Evolutionary conservation across 139 green algal species (phyloP).

Genomic region (Chlorella sp.): DNA sequence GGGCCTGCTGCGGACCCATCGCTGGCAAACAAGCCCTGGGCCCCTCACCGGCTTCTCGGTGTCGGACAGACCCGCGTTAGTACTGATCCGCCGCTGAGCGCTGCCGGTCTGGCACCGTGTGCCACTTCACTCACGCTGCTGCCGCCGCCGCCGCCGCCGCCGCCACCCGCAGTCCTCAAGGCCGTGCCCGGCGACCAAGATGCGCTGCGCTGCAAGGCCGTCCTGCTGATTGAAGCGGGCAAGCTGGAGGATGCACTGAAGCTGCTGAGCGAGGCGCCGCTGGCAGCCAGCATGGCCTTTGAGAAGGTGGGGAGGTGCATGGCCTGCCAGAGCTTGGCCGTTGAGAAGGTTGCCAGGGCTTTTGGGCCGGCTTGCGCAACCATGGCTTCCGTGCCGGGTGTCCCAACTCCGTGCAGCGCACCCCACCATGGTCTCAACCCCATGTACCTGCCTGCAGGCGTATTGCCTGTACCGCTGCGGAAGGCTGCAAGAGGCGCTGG

Average conservation of each 20-base stretch:
- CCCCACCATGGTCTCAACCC: not conserved
- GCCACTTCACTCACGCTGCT: not conserved
- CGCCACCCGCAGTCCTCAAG: slow-evolving; percentile 71
- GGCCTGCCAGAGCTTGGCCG: not conserved
- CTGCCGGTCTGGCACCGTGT: not conserved
- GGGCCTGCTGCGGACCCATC: not conserved
- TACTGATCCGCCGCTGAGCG: no score
- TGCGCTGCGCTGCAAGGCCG: slow-evolving; percentile 71
- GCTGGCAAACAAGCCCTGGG: not conserved
- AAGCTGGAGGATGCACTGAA: slow-evolving; percentile 69
- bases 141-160: not conserved
- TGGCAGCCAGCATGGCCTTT: slow-evolving; percentile 58
- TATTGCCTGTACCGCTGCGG: slow-evolving; percentile 88
- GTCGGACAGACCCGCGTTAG: not conserved
- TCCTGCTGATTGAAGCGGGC: slow-evolving; percentile 67
- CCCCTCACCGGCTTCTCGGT: not conserved
- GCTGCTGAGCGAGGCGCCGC: slow-evolving; percentile 30
- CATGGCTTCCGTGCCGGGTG: no score
- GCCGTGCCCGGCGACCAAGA: slow-evolving; percentile 70
- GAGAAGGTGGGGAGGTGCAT: slow-evolving; percentile 64
- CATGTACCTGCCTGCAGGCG: slow-evolving; percentile 65
- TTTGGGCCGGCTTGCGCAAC: no score
- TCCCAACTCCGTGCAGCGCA: no score
- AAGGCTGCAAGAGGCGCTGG: slow-evolving; percentile 67
- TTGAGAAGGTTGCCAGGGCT: no score